Conservation (phyloP, 176 grass and related monocot genomes). For the Areca catechu region DNA sequence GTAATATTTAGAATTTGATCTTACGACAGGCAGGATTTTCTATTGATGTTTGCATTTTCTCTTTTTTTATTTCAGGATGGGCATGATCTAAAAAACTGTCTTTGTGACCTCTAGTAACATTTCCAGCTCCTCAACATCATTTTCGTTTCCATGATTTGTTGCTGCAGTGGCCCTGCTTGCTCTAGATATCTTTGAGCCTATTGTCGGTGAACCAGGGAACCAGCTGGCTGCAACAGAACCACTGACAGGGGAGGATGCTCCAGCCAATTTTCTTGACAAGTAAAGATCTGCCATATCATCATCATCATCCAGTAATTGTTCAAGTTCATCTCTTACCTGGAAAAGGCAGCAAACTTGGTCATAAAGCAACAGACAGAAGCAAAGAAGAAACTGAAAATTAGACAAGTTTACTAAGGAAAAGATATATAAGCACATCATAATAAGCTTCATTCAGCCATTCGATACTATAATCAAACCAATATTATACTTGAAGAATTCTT, state of each 20-base stretch:
- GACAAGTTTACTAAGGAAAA: background rate
- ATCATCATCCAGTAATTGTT: constrained; percentile 97
- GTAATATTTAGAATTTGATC: constrained; percentile 12
- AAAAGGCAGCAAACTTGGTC: constrained; percentile 27
- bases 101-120: constrained; percentile 83
- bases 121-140: constrained; percentile 98
- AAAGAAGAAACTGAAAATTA: constrained; percentile 6
- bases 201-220: constrained; percentile 71
- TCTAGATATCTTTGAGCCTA: too few relatives aligned
- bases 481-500: too few relatives aligned
- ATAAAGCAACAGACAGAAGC: background rate
- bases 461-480: too few relatives aligned
- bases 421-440: background rate
- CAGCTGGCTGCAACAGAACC: constrained; percentile 79
- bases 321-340: constrained; percentile 95
- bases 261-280: constrained; percentile 92
- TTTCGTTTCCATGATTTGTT: constrained; percentile 95
- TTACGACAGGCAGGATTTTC: too few relatives aligned
- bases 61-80: background rate
- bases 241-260: constrained; percentile 63
- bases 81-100: background rate
- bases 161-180: constrained; percentile 78
- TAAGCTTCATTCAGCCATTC: too few relatives aligned
- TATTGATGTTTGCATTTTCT: too few relatives aligned
- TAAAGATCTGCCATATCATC: constrained; percentile 99